Conservation (phyloP, 352 stramenopile species). For the Blastocystis sp. region DNA sequence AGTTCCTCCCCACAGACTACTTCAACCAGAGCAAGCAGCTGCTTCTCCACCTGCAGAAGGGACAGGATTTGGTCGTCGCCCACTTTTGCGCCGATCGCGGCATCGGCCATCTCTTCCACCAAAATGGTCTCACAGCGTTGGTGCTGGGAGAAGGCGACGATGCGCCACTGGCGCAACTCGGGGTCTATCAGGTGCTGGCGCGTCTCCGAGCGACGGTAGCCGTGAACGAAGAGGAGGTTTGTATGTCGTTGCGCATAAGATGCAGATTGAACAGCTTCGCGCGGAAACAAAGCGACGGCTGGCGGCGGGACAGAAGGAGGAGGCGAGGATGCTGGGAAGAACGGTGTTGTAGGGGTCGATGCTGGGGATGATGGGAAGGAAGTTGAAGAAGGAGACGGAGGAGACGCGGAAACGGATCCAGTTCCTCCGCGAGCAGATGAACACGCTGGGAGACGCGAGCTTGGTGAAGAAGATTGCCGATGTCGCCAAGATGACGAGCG, state of each 20-base stretch:
- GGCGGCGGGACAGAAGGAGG: background rate
- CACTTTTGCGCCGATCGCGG: background rate
- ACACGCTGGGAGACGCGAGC: background rate
- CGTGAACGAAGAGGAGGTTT: background rate
- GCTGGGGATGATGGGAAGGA: background rate
- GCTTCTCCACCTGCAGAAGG: constrained; percentile 1
- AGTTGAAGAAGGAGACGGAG: background rate
- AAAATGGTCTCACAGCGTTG: background rate
- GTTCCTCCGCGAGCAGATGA: background rate
- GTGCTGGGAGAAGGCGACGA: background rate
- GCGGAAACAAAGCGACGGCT: background rate
- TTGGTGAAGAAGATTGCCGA: background rate
- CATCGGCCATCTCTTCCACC: background rate
- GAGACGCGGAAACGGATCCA: background rate
- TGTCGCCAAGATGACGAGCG: background rate
- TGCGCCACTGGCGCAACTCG: background rate
- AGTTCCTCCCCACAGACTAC: background rate
- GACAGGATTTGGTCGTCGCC: background rate
- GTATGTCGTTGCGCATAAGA: background rate
- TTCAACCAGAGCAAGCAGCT: background rate
- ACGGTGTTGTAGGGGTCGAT: background rate
- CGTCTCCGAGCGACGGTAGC: background rate
- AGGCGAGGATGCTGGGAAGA: background rate
- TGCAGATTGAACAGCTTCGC: background rate
- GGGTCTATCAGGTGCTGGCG: background rate